Base-by-base conservation (phyloP, 73 alveolate species). In the Paramecium sonneborni region DNA sequence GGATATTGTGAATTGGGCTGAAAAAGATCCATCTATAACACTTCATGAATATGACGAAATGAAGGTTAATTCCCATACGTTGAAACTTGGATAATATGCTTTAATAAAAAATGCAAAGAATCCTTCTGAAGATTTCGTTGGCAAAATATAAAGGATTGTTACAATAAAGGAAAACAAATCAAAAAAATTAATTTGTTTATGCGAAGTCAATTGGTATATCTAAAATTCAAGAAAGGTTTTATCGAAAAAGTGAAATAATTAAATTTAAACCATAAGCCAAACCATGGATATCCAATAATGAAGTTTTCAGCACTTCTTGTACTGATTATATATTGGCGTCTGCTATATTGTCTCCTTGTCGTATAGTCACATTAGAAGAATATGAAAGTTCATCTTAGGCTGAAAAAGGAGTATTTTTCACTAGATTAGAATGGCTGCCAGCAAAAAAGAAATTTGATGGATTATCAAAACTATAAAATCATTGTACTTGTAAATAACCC, bases 151-250 rank as follows among this genome's bases (percentile, higher is more conserved):
- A 44, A 79, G 74, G 30, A 79, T 79, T 7, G 30, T 79, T 28
- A 79, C 90, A 43, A 46, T 79, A 0, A 43, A 79, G n/a, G 90
- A 79, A 44, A 26, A 39, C 14, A 79, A 44, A 44, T 38, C 62
- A 37, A 23, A n/a, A 15, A 79, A 79, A 44, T 24, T 79, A 12
- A 79, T 79, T 24, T 79, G 90, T 44, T 14, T 79, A 46, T 79
- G 90, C 14, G 90, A 79, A 46, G 90, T 79, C 10, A 38, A 79
- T 18, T 79, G 90, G 90, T 79, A 79, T 62, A 18, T 62, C 84
- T 62, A 6, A 12, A 26, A 62, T 26, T 30, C 24, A 32, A 23
- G 12, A 26, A 30, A 62, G 84, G 84, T 62, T 30, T 44, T 79
- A 43, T 46, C 8, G 74, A 23, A 79, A 79, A 39, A 79, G 55